Evolutionary conservation across 2,329 filamentous ascomycete species (phyloP), one percentile per base, ranked within the genome.

Genomic region (Geoglossum cookeanum): DNA sequence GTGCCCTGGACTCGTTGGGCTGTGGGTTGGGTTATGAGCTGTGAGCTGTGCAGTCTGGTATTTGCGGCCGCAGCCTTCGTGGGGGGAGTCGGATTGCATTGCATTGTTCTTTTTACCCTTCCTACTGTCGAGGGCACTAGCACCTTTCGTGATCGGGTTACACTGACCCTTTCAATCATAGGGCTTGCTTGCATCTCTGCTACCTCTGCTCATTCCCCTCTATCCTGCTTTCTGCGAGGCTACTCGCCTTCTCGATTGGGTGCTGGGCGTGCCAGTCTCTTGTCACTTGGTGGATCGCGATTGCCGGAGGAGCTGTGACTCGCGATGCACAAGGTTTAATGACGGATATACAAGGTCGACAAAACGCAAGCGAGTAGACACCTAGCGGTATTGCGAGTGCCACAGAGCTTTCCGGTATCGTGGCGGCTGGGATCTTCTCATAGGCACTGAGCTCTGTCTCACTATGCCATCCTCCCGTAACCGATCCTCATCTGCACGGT

Each of bases 401-500:
- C 42, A 45, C 42, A 22, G 9, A 17, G n/a, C n/a, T 22, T 17
- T 45, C 4, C 6, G 22, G 6, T 9, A 45, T 22, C 42, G 6
- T 7, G 42, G 22, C 42, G 30, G 9, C 22, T 37, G 49, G 32
- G 49, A 11, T 17, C 15, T 11, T 53, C 32, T 30, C 30, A 37
- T 53, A 53, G 49, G 49, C 8, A 53, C 4, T 35, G 30, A 53
- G 30, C 30, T 37, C 30, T 32, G 30, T 53, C 11, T 35, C 49
- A 53, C 54, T 45, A 58, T 55, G 48, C 29, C 56, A n/a, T 15
- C 56, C 27, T 58, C 56, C 32, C 65, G 65, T 60, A 64, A 66
- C 59, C 59, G 66, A 61, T 67, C 65, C 42, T 65, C 65, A 27
- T 68, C 65, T 56, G 62, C 63, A 57, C 62, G 65, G 58, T 66